Base-by-base conservation (phyloP, 352 stramenopile genomes). In the Phytophthora multivora region DNA sequence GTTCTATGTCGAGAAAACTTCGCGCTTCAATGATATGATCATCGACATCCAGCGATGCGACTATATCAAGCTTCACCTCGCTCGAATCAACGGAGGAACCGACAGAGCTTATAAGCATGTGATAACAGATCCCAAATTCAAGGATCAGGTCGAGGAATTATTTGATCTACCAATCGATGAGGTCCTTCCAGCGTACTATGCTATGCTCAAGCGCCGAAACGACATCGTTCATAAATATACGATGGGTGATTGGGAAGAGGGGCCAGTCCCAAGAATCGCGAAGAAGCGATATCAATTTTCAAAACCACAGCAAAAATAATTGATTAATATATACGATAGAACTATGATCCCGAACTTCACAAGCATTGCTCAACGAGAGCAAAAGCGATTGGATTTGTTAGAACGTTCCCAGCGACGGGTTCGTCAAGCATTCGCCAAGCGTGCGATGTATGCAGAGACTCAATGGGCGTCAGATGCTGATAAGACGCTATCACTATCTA, bases 391-490 rank as follows among this genome's bases (percentile, higher is more conserved):
- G 43, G 43, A 57, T 8, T 25, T 71, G 11, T 16, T 75, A 26
- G 46, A 61, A 21, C 26, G 48, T 40, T 19, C 13, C 7, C 28
- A 75, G 2, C 60, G 41, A 18, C 39, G 52, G 15, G 21, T 55
- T 49, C 41, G 41, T 25, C 46, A 65, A 46, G 60, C 30, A 30
- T 18, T 15, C 3, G 15, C 33, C 15, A 71, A 68, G n/a, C 40
- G 26, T 21, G 42, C 38, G 10, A 64, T 59, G 51, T 71, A 68
- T 57, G 40, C 12, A 51, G 47, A 45, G 11, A 16, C 60, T 26
- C 18, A 46, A 19, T 75, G 66, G 66, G 45, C 56, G n/a, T 26
- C 4, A 19, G 61, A 70, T 35, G 15, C 38, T 23, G 38, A 43
- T 43, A 43, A 43, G n/a, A 23, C 38, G 12, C 6, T 47, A 36